Base-by-base conservation (phyloP, 2,329 filamentous ascomycete species). In the Colletotrichum cereale region DNA sequence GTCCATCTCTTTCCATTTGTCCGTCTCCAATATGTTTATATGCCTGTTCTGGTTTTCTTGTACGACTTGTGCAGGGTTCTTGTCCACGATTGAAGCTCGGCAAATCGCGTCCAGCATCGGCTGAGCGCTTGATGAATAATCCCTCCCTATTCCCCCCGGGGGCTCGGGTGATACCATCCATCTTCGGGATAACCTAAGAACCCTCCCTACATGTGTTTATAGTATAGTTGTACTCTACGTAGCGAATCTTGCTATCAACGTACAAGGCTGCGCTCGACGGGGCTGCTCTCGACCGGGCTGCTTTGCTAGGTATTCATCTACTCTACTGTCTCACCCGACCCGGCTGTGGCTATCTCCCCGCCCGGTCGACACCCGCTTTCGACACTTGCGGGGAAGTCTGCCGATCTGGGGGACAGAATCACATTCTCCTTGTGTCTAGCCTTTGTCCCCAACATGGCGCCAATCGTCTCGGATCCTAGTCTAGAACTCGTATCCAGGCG, bases 361-460 rank as follows among this genome's bases (percentile, higher is more conserved):
- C 0, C 18, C 11, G 14, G 18, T 2, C 29, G 11, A 14, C 24
- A n/a, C n/a, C 47, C 36, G 12, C 38, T 60, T 36, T n/a, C 31
- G 53, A 60, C 44, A n/a, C 47, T 47, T 69, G 61, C 66, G 53
- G 44, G 61, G 44, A 36, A 48, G 53, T 21, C 53, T 36, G 67
- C 47, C 62, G 62, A 69, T 69, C 67, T 47, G 67, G 67, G 67
- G 66, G 55, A 10, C 1, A 21, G 11, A 7, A 7, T 48, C 55
- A 8, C 14, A 26, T 26, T 3, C 10, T 48, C 10, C n/a, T 12
- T 16, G 6, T 48, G 11, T 26, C 2, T 7, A 1, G 10, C 12
- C 6, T 26, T 29, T 47, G 42, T n/a, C n/a, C n/a, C 38, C 14
- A 29, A 52, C 14, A 16, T 52, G 4, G 24, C 12, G 14, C 48